phyloP scores from a whole-genome alignment of 2,329 filamentous ascomycete species.

The Fusarium nelsonii region DNA sequence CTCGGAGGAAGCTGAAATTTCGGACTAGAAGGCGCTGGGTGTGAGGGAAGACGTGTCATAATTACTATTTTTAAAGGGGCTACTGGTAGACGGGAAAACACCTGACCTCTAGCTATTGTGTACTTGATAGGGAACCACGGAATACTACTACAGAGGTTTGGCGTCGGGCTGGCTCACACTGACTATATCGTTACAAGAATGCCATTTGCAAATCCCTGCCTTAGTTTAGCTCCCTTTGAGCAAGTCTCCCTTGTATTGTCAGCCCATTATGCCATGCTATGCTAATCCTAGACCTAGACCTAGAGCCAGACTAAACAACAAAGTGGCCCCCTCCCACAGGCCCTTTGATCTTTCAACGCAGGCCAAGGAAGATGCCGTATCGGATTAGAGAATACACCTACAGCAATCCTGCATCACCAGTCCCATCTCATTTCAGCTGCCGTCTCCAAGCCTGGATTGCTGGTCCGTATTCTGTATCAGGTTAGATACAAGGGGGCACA shows the following conservation, averaged over 20 bases:
- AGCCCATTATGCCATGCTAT: conserved; percentile 23
- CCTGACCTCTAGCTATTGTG: conserved; percentile 41
- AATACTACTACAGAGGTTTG: conserved; percentile 44
- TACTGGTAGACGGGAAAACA: conserved; percentile 41
- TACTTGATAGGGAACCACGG: conserved; percentile 45
- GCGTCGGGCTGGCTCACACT: conserved; percentile 46
- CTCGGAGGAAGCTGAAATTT: conserved; percentile 18
- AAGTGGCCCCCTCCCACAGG: conserved; percentile 33
- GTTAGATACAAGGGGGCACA: conserved; percentile 9
- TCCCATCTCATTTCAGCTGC: conserved; percentile 29
- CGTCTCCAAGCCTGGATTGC: conserved; percentile 22
- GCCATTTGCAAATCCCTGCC: conserved; percentile 29
- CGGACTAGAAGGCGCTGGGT: conserved; percentile 41
- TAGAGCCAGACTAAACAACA: conserved; percentile 28
- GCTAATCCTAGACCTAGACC: conserved; percentile 22
- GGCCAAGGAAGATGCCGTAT: conserved; percentile 9
- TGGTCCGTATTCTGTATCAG: conserved; percentile 20
- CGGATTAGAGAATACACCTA: conserved; percentile 8
- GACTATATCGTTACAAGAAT: conserved; percentile 39
- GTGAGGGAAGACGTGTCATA: conserved; percentile 47
- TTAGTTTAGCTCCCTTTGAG: conserved; percentile 9
- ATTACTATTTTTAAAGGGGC: conserved; percentile 45
- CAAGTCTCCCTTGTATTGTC: conserved; percentile 35
- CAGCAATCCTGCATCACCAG: conserved; percentile 21
- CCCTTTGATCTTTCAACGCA: conserved; percentile 34